A percentile compares a stretch with the other conserved stretches of the same genome.
Conservation (phyloP, 2,329 filamentous ascomycete species). For the Trichoderma pleuroti region DNA sequence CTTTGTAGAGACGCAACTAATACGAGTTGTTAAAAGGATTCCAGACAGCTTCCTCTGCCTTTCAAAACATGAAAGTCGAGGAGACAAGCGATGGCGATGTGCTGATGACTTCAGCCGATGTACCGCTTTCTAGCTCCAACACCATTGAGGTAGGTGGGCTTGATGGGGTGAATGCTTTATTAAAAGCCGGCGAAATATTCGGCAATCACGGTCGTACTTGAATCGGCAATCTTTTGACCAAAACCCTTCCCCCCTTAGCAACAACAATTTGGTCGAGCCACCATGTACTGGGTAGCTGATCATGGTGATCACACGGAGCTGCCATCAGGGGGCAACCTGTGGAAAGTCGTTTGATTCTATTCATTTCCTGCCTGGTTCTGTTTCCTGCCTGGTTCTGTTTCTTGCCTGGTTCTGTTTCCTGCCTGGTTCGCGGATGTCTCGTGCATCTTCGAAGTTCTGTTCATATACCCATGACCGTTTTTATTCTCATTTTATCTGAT, state of each 20-base stretch:
- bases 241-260: not conserved
- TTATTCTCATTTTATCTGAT: not conserved
- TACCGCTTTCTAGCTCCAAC: conserved; percentile 20
- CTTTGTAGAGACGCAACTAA: conserved; percentile 29
- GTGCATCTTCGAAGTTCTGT: conserved; percentile 2
- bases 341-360: not conserved
- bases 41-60: conserved; percentile 33
- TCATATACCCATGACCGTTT: conserved; percentile 15
- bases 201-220: conserved; percentile 37
- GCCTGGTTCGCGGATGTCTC: conserved; percentile 13
- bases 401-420: conserved; percentile 4
- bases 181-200: conserved; percentile 58
- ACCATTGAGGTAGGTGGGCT: conserved; percentile 33
- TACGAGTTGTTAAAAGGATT: conserved; percentile 30
- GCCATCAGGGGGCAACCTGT: not conserved
- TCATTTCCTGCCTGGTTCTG: conserved; percentile 7
- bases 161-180: conserved; percentile 57
- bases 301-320: not conserved
- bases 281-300: not conserved
- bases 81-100: conserved; percentile 31
- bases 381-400: conserved; percentile 7
- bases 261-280: not conserved
- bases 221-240: not conserved
- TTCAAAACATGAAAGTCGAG: conserved; percentile 32
- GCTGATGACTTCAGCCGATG: conserved; percentile 30